A percentile compares a stretch with the other conserved stretches of the same genome.
Evolutionary conservation across 2,329 filamentous ascomycete genomes (phyloP).

Genomic region (Aspergillus viridinutans): DNA sequence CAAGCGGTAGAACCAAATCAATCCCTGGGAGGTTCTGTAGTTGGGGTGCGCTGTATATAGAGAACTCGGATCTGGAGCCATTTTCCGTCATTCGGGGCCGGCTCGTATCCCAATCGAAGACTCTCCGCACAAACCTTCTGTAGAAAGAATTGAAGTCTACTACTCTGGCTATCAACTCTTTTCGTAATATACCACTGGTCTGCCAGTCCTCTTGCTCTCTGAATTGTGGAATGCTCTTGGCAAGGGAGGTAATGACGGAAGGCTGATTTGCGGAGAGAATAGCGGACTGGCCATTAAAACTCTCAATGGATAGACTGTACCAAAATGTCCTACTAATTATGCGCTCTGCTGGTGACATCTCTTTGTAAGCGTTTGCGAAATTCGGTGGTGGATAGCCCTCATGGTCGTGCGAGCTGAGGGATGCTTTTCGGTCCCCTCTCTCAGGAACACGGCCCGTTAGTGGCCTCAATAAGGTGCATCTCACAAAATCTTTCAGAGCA

Average conservation of each 20-base stretch:
- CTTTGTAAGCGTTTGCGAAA: constrained; percentile 2
- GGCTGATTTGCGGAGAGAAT: background rate
- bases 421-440: background rate
- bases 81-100: background rate
- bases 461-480: constrained; percentile 23
- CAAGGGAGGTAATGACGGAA: constrained; percentile 8
- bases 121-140: background rate
- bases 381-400: background rate
- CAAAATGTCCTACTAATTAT: constrained; percentile 14
- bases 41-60: background rate
- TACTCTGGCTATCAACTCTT: background rate
- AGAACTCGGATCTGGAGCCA: background rate
- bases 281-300: background rate
- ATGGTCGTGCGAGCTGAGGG: background rate
- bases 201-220: background rate
- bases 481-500: constrained; percentile 29
- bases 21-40: background rate
- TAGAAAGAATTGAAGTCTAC: background rate
- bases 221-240: background rate
- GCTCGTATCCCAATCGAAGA: background rate
- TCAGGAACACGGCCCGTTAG: constrained; percentile 1
- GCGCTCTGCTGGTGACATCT: constrained; percentile 8
- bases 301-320: constrained; percentile 1
- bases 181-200: background rate
- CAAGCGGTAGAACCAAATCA: background rate